phyloP scores from a whole-genome alignment of 2,329 filamentous ascomycete species.

The Nigrograna mackinnonii region DNA sequence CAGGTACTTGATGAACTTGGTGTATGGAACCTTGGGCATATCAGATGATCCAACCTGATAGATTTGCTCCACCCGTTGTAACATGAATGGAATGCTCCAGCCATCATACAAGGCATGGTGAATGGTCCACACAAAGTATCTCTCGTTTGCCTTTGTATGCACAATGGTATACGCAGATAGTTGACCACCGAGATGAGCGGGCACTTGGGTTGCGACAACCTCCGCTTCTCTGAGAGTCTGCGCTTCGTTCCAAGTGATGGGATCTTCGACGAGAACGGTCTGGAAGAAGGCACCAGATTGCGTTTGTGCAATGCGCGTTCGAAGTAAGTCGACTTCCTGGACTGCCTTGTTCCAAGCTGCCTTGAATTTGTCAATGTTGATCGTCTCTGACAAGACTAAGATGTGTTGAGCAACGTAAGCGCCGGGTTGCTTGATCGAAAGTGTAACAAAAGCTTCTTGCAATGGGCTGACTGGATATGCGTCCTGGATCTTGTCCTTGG shows the following conservation, averaged over 20 bases:
- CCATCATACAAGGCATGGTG: slow-evolving; percentile 49
- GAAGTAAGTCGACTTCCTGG: slow-evolving; percentile 50
- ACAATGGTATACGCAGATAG: slow-evolving; percentile 33
- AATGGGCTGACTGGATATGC: slow-evolving; percentile 46
- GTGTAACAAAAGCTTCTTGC: slow-evolving; percentile 50
- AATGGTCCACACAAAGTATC: slow-evolving; percentile 42
- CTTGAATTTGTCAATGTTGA: slow-evolving; percentile 50
- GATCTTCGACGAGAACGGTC: slow-evolving; percentile 28
- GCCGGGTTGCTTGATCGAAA: slow-evolving; percentile 51
- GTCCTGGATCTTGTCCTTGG: slow-evolving; percentile 37
- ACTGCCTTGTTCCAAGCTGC: slow-evolving; percentile 51
- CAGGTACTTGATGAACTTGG: slow-evolving; percentile 39
- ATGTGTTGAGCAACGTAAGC: slow-evolving; percentile 54
- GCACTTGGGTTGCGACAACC: slow-evolving; percentile 15
- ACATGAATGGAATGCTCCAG: slow-evolving; percentile 34
- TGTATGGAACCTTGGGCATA: slow-evolving; percentile 26
- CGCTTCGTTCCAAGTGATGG: slow-evolving; percentile 25
- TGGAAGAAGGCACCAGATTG: slow-evolving; percentile 31
- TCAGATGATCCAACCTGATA: slow-evolving; percentile 18
- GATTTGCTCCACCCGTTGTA: slow-evolving; percentile 33
- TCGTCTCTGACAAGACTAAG: slow-evolving; percentile 40
- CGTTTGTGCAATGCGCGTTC: slow-evolving; percentile 46
- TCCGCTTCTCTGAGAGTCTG: slow-evolving; percentile 21
- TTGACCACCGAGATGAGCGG: slow-evolving; percentile 23
- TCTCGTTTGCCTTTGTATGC: slow-evolving; percentile 9